Evolutionary conservation across 2,329 filamentous ascomycete species (phyloP).

Genomic region (Neofusicoccum sp.): DNA sequence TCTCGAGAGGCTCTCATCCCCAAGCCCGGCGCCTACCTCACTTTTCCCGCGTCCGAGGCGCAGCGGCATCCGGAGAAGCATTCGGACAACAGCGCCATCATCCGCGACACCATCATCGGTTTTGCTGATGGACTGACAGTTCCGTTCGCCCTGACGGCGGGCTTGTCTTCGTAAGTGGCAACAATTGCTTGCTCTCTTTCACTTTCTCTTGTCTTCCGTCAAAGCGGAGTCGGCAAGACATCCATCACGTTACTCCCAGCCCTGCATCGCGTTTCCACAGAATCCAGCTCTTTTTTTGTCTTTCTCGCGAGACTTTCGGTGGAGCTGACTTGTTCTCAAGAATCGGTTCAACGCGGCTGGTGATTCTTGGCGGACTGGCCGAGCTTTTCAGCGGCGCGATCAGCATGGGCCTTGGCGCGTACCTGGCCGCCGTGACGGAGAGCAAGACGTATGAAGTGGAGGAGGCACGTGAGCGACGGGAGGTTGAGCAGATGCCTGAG

Average conservation of each 20-base stretch:
- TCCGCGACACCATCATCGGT: conserved; percentile 71
- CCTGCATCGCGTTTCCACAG: neutral
- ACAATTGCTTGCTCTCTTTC: too few species aligned
- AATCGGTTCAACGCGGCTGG: conserved; percentile 32
- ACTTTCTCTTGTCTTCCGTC: neutral
- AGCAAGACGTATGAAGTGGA: conserved; percentile 54
- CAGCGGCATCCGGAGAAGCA: conserved; percentile 24
- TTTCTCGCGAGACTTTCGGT: neutral
- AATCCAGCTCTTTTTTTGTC: neutral
- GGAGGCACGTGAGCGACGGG: conserved; percentile 48
- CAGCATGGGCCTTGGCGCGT: conserved; percentile 76
- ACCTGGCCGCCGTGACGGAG: conserved; percentile 67
- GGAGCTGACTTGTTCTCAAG: conserved; percentile 1
- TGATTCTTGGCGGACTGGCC: conserved; percentile 66
- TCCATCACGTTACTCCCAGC: neutral
- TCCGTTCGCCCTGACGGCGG: conserved; percentile 77
- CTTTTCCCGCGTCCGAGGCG: conserved; percentile 8
- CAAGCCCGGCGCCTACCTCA: conserved; percentile 11
- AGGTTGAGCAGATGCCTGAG: conserved; percentile 48
- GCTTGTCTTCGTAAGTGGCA: conserved; percentile 57
- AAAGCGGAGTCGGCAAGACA: neutral
- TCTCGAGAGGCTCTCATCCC: conserved; percentile 12
- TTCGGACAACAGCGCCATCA: conserved; percentile 44
- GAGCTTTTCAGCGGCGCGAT: conserved; percentile 77
- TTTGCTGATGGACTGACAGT: conserved; percentile 79